Evolutionary conservation across 2,329 filamentous ascomycete species (phyloP).

Genomic region (Colletotrichum karsti): DNA sequence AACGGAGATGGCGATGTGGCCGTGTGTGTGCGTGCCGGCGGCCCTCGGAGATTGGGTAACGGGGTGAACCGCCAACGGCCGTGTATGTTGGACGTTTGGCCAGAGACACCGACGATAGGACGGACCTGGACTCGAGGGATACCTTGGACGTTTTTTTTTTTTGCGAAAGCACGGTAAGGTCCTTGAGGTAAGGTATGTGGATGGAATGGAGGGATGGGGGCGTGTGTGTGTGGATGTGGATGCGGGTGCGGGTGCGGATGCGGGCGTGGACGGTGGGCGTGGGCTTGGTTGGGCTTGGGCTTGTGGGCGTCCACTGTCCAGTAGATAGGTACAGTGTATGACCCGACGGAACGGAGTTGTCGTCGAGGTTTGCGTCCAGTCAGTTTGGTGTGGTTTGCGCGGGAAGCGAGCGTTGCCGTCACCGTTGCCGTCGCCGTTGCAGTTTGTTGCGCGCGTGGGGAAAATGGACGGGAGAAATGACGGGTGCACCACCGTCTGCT

Average conservation of each 20-base stretch:
- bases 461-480: background rate
- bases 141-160: no score
- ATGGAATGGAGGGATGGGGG: constrained; percentile 18
- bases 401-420: constrained; percentile 19
- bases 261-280: background rate
- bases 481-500: background rate
- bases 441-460: constrained; percentile 20
- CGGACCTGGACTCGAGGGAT: background rate
- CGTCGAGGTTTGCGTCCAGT: background rate
- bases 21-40: constrained; percentile 4
- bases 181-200: background rate
- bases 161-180: background rate
- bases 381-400: constrained; percentile 19
- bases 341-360: constrained; percentile 9
- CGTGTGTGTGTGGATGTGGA: constrained; percentile 10
- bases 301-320: background rate
- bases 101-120: background rate
- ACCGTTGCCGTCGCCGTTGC: no score
- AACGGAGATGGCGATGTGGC: constrained; percentile 13
- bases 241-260: background rate
- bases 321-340: background rate
- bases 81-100: constrained; percentile 15
- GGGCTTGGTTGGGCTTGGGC: background rate
- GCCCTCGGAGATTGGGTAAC: constrained; percentile 14
- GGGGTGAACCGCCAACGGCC: background rate